Base-by-base conservation (phyloP, 1,139 yeast genomes). In the Suhomyces atakaporum region DNA sequence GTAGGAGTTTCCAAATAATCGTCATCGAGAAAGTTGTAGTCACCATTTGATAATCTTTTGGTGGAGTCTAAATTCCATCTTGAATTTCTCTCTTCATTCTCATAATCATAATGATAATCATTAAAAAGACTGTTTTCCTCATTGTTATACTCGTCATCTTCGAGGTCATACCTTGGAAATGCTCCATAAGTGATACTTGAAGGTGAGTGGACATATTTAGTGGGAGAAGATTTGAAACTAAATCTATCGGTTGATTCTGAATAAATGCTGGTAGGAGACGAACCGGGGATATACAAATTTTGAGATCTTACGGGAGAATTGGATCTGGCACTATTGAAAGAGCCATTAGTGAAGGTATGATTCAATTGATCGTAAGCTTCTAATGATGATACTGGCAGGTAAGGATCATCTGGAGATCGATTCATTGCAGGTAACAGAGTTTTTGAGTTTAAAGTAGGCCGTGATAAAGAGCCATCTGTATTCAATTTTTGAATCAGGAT, bases 201-300 rank as follows among this genome's bases (percentile, higher is more conserved):
- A 2, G 58, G 53, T 5, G 57, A 49, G 11, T 48, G 35, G 9
- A 44, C 43, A 25, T 40, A 43, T 3, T 58, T 59, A 22, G 48
- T 55, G 1, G 71, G 70, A 4, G 71, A 63, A 0, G 69, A 62
- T 24, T 65, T 42, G 4, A 31, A 27, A 9, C 16, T 32, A 9
- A 16, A 27, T 19, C 37, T 25, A 19, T 35, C 42, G 6, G 34
- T 12, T n/a, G 20, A 23, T 4, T 28, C 35, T 7, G 33, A 36
- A 23, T 29, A 31, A 16, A 20, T 28, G 10, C 29, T 33, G 5
- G 44, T 39, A 7, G 46, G 27, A 16, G 27, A 16, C 6, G 25
- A 40, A 11, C 16, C 27, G 2, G 47, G 47, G 4, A 39, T 36
- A 2, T 42, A 25, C 24, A 47, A 20, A 13, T 47, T 45, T 12